These are phyloP conservation scores for Tubosaeta brunneosetosa DNA, from an alignment of 768 basidiomycete species.

Conservation along the genomic window DNA sequence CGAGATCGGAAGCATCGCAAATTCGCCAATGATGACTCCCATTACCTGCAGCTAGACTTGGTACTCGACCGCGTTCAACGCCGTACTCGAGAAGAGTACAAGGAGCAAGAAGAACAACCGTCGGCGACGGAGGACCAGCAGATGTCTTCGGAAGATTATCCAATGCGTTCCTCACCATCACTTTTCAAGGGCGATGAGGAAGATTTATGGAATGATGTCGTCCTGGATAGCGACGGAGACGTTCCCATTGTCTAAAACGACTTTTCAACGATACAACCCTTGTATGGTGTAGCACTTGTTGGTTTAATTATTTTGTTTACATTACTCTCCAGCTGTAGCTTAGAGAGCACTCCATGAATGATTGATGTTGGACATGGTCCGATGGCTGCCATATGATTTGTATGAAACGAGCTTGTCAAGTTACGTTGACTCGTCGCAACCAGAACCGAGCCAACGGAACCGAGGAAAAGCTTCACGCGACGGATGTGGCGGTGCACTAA, in stretches of 20 bases:
- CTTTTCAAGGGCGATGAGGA: slow-evolving; percentile 8
- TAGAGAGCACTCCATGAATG: slow-evolving; percentile 8
- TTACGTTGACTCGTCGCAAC: too few species aligned
- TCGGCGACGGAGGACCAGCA: slow-evolving; percentile 8
- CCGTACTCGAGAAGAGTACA: slow-evolving; percentile 29
- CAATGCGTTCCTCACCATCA: slow-evolving; percentile 20
- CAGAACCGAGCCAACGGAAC: too few species aligned
- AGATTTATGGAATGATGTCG: slow-evolving; percentile 18
- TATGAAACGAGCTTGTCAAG: background rate
- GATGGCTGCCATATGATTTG: background rate
- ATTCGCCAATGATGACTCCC: slow-evolving; percentile 71
- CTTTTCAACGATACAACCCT: background rate
- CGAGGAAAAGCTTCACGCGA: too few species aligned
- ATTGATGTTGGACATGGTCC: background rate
- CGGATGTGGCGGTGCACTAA: too few species aligned
- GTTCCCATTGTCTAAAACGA: slow-evolving; percentile 17
- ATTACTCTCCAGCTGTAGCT: slow-evolving; percentile 19
- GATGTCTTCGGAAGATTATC: slow-evolving; percentile 17
- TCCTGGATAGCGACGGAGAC: slow-evolving; percentile 18
- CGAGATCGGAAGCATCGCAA: slow-evolving; percentile 68
- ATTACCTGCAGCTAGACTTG: slow-evolving; percentile 76
- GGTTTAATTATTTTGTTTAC: slow-evolving; percentile 17
- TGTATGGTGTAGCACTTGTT: slow-evolving; percentile 17
- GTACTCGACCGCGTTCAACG: slow-evolving; percentile 62
- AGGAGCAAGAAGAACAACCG: slow-evolving; percentile 23